phyloP scores from a whole-genome alignment of 305 asterid species.

The Fraxinus sp. region DNA sequence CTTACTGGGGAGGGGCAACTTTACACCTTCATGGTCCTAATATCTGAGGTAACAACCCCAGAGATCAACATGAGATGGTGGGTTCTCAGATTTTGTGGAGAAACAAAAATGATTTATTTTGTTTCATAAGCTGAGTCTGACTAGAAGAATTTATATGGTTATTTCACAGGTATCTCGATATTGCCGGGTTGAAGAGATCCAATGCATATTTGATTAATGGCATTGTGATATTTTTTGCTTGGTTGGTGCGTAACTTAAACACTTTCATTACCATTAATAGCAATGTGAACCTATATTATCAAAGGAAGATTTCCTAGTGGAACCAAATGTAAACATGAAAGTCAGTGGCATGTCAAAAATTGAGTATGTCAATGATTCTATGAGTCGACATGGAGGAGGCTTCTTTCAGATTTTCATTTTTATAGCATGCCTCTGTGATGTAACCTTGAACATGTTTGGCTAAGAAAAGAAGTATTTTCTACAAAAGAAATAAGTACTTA shows the following conservation, averaged over 20 bases:
- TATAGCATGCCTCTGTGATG: neutral
- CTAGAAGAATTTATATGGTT: conserved; percentile 26
- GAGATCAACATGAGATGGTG: conserved; percentile 94
- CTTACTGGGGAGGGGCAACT: conserved; percentile 92
- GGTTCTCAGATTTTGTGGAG: conserved; percentile 19
- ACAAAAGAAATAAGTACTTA: neutral
- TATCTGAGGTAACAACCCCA: conserved; percentile 94
- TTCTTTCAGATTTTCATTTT: conserved; percentile 4
- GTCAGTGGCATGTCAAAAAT: neutral
- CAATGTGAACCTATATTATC: neutral
- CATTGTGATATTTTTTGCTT: conserved; percentile 69
- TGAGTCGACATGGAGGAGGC: neutral
- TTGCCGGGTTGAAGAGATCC: conserved; percentile 82
- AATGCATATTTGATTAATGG: conserved; percentile 74
- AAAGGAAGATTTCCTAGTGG: neutral
- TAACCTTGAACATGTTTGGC: neutral
- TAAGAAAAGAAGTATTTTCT: neutral
- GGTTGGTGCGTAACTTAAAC: conserved; percentile 64
- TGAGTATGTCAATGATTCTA: neutral
- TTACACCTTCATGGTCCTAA: conserved; percentile 94
- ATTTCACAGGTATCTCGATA: conserved; percentile 78
- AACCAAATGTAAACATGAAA: conserved; percentile 1
- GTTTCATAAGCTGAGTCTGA: conserved; percentile 2
- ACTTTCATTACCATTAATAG: neutral
- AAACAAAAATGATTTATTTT: neutral